These are phyloP conservation scores for Trichomonascus vanleenenianus DNA, from an alignment of 805 yeast genomes.

Conservation along the genomic window DNA sequence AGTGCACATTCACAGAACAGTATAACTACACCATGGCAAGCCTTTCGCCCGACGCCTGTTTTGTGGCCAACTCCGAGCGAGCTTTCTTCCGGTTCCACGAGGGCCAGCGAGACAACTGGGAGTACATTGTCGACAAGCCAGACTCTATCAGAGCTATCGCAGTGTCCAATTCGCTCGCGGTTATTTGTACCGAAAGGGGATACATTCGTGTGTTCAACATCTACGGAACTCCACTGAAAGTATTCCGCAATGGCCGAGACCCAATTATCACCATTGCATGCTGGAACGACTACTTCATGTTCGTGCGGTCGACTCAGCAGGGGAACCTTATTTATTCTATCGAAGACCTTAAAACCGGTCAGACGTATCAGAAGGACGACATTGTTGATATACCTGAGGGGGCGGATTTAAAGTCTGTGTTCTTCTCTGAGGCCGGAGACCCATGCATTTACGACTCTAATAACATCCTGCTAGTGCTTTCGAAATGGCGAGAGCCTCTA, in stretches of 20 bases:
- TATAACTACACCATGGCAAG: constrained; percentile 68
- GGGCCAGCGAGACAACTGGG: constrained; percentile 63
- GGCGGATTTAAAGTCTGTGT: constrained; percentile 50
- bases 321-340: constrained; percentile 39
- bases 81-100: constrained; percentile 66
- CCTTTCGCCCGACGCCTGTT: constrained; percentile 55
- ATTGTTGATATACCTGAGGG: constrained; percentile 30
- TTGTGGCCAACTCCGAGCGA: constrained; percentile 44
- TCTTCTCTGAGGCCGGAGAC: constrained; percentile 82
- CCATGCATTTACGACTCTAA: constrained; percentile 83
- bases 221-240: constrained; percentile 62
- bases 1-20: constrained; percentile 78
- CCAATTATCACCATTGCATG: constrained; percentile 72
- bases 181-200: constrained; percentile 72
- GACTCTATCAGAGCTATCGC: constrained; percentile 67
- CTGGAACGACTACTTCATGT: constrained; percentile 46
- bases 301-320: constrained; percentile 35
- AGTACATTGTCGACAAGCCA: constrained; percentile 29
- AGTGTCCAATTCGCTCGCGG: constrained; percentile 50
- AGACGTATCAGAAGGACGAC: constrained; percentile 28
- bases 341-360: constrained; percentile 38
- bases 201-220: constrained; percentile 62
- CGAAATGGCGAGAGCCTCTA: constrained; percentile 67
- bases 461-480: constrained; percentile 59
- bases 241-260: constrained; percentile 51